These are phyloP conservation scores for Diaporthe vexans DNA, from an alignment of 2,329 filamentous ascomycete species.

Conservation along the genomic window DNA sequence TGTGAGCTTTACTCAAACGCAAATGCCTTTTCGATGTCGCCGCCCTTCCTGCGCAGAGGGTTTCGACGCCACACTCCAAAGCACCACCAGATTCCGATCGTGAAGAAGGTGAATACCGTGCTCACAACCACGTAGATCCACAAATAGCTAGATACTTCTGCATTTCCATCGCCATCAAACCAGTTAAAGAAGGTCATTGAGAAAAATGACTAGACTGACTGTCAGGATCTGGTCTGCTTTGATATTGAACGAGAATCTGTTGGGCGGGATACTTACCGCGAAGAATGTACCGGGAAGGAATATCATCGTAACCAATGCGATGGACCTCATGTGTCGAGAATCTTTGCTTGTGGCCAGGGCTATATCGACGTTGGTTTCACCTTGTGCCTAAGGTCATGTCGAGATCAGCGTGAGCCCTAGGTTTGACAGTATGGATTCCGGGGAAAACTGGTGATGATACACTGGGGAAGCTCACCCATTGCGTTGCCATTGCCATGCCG, in stretches of 20 bases:
- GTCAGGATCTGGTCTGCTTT: no score
- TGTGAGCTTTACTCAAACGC: no score
- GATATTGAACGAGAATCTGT: no score
- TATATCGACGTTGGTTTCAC: slow-evolving; percentile 50
- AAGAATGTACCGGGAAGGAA: slow-evolving; percentile 51
- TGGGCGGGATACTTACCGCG: slow-evolving; percentile 44
- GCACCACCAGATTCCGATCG: slow-evolving; percentile 33
- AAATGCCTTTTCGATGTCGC: no score
- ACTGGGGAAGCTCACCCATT: slow-evolving; percentile 50
- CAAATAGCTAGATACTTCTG: slow-evolving; percentile 43
- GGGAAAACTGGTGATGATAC: no score
- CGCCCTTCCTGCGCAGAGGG: no score
- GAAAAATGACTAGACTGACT: slow-evolving; percentile 42
- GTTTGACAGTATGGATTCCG: no score
- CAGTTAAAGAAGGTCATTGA: slow-evolving; percentile 48
- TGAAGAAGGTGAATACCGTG: slow-evolving; percentile 13
- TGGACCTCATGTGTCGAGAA: slow-evolving; percentile 49
- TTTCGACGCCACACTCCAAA: background rate
- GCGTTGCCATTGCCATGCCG: slow-evolving; percentile 53
- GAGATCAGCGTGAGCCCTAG: no score
- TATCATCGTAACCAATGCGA: slow-evolving; percentile 50
- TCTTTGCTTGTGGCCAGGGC: slow-evolving; percentile 48
- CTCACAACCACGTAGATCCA: slow-evolving; percentile 44
- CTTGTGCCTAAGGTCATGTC: slow-evolving; percentile 43
- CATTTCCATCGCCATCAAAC: slow-evolving; percentile 27